Percentiles rank a stretch among this genome's conserved stretches.
phyloP scores from a whole-genome alignment of 177 flowering plant genomes.

The Telopea speciosissima region DNA sequence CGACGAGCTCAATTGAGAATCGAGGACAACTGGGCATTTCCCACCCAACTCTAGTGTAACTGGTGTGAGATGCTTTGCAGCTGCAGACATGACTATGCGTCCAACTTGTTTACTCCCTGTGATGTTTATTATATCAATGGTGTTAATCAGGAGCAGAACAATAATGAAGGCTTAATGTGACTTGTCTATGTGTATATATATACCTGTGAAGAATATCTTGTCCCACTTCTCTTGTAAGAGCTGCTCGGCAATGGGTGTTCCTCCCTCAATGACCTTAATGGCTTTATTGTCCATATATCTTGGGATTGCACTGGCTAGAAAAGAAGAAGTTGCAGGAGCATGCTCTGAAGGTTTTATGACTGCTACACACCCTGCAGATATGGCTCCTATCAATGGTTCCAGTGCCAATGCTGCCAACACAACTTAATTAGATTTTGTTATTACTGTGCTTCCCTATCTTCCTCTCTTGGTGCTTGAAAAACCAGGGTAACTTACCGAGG shows the following conservation, averaged over 20 bases:
- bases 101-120: slow-evolving; percentile 73
- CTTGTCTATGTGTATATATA: not conserved
- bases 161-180: too few species aligned
- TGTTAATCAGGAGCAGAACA: not conserved
- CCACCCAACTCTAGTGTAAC: slow-evolving; percentile 92
- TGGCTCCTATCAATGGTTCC: slow-evolving; percentile 87
- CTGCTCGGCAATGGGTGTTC: slow-evolving; percentile 27
- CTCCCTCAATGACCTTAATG: slow-evolving; percentile 65
- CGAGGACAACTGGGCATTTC: slow-evolving; percentile 71
- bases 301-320: slow-evolving; percentile 52
- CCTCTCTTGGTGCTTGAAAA: too few species aligned
- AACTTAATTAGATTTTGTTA: not conserved
- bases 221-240: slow-evolving; percentile 75
- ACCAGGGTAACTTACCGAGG: slow-evolving; percentile 32
- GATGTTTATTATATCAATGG: not conserved
- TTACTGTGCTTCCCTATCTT: too few species aligned
- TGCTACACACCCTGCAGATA: slow-evolving; percentile 75
- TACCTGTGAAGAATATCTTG: slow-evolving; percentile 93
- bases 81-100: slow-evolving; percentile 66
- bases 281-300: slow-evolving; percentile 56
- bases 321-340: slow-evolving; percentile 59
- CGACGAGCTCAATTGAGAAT: slow-evolving; percentile 30
- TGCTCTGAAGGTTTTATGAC: slow-evolving; percentile 81
- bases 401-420: slow-evolving; percentile 38
- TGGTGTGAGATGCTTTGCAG: slow-evolving; percentile 79